Conservation (phyloP, 345 rosid species). For the Eucalyptus regnans region DNA sequence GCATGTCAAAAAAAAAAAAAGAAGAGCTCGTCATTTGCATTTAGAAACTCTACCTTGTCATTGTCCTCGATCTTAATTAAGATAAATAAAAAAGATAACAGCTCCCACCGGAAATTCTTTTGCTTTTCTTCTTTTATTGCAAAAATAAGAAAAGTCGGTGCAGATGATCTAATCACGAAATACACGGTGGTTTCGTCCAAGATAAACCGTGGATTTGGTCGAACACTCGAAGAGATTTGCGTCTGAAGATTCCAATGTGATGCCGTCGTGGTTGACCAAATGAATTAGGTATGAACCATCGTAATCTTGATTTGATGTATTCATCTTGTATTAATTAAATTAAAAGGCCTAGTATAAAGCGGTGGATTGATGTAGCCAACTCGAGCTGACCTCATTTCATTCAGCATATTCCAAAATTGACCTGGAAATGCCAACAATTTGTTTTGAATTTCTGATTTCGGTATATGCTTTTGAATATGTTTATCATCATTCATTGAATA, state of each 20-base stretch:
- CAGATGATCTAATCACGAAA: neutral
- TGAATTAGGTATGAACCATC: neutral
- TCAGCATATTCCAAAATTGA: neutral
- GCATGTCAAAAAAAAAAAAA: neutral
- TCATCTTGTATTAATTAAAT: neutral
- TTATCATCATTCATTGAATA: neutral
- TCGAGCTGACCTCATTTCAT: neutral
- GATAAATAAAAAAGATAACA: neutral
- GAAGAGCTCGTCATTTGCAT: neutral
- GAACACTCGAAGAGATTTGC: neutral
- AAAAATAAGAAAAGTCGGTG: neutral
- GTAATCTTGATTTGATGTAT: neutral
- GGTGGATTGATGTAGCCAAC: neutral
- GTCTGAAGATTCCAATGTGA: neutral
- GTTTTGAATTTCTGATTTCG: neutral
- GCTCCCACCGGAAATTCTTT: neutral
- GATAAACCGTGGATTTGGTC: neutral
- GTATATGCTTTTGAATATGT: neutral
- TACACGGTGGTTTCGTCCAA: neutral
- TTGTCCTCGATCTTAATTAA: neutral
- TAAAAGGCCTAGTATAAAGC: neutral
- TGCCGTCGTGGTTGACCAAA: neutral
- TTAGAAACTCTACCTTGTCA: neutral
- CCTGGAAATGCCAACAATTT: neutral
- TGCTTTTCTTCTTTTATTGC: neutral